Percentiles rank a stretch among this genome's conserved stretches.
These are phyloP conservation scores for Barnettozyma vustinii DNA, from an alignment of 805 yeast genomes.

Conservation along the genomic window DNA sequence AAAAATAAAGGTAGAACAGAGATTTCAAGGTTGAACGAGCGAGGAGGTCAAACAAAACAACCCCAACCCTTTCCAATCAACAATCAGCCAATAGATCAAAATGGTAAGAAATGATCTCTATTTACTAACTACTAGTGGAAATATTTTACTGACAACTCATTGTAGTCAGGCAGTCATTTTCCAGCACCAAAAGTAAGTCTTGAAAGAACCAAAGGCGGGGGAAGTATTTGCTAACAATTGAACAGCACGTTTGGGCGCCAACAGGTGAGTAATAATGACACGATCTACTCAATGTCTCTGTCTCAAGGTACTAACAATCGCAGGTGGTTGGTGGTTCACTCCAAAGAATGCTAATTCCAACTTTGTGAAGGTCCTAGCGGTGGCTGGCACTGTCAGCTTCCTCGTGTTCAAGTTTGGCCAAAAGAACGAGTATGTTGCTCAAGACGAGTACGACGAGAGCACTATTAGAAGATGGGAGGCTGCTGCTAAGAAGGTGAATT, in stretches of 20 bases:
- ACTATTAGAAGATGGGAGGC: constrained; percentile 22
- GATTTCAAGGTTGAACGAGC: background rate
- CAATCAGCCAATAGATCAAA: background rate
- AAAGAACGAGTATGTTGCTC: constrained; percentile 15
- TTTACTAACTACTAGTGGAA: no score
- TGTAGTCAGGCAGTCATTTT: background rate
- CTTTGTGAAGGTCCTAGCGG: constrained; percentile 11
- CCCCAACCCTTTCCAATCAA: background rate
- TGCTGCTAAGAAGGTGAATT: constrained; percentile 14
- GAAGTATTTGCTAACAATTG: constrained; percentile 3
- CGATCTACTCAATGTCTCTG: background rate
- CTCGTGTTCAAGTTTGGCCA: constrained; percentile 17
- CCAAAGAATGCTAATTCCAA: constrained; percentile 22
- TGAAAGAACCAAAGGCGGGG: background rate
- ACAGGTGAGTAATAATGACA: constrained; percentile 17
- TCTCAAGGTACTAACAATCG: constrained; percentile 12
- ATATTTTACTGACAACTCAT: background rate
- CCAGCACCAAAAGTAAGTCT: constrained; percentile 3
- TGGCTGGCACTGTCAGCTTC: constrained; percentile 14
- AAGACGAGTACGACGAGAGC: constrained; percentile 16
- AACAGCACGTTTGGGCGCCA: constrained; percentile 25
- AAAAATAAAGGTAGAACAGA: no score
- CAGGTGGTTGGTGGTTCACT: constrained; percentile 26
- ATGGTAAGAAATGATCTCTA: background rate
- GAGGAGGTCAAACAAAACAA: background rate